Base-by-base conservation (phyloP, 164 flowering plant species). In the Nelumbo lutea region DNA sequence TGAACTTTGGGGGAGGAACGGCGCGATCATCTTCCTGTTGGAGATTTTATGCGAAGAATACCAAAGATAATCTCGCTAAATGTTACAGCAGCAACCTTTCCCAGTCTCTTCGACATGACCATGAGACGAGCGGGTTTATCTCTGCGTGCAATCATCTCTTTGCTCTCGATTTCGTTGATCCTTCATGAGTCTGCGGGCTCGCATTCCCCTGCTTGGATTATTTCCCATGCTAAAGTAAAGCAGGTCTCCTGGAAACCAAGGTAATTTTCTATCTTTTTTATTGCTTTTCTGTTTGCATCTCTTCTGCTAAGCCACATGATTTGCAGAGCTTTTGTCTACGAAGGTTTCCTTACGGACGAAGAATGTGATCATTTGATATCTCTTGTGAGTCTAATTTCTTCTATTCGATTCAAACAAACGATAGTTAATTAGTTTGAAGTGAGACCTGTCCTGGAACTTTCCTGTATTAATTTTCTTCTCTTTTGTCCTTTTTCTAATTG, bases 351-450 rank as follows among this genome's bases (percentile, higher is more conserved):
- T 4, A 86, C 95, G 6, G 89, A 90, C 51, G 81, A 84, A 57
- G 99, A 96, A 79, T 93, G 99, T 78, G 89, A 96, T 77, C 99
- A 96, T 75, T 76, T 96, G 83, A 82, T 93, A 61, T 82, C 88
- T 64, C 79, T 96, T 8, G 99, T 95, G 69, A 87, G 96, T 79
- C 38, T 44, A 3, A 15, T 53, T 53, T 53, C 14, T 53, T 11
- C 57, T 11, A 53, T 10, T 11, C 4, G 11, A 10, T 15, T 13
- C 14, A 14, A 11, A 13, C 11, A 53, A 14, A 4, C 15, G 4
- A 7, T 46, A 46, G 4, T 46, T 46, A 46, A 4, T 46, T 46
- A 7, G 48, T 46, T 7, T 46, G 48, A 46, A 46, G 7, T 46
- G 7, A 46, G 48, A 46, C 7, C 48, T 46, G 48, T 46, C 27